Evolutionary conservation across 2,329 filamentous ascomycete species (phyloP).

Genomic region (Metarhizium sp.): DNA sequence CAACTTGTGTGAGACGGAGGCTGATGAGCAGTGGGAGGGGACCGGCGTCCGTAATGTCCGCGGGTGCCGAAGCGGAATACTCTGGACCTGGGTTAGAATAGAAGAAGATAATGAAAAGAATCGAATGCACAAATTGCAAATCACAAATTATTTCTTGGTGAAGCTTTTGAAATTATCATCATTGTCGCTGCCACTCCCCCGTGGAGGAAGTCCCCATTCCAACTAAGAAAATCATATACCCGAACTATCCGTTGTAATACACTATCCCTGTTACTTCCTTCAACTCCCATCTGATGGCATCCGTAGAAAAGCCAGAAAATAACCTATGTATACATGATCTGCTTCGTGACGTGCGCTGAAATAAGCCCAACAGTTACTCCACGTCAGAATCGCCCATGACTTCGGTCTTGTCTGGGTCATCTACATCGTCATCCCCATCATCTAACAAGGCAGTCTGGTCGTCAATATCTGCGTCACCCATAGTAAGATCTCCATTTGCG

Average conservation of each 20-base stretch:
- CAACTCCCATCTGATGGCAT: background rate
- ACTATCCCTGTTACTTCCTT: background rate
- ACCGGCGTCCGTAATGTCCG: background rate
- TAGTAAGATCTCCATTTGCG: constrained; percentile 33
- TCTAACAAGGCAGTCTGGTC: constrained; percentile 30
- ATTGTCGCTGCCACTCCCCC: background rate
- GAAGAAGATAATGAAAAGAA: background rate
- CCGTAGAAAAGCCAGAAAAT: background rate
- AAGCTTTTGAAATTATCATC: background rate
- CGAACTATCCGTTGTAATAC: background rate
- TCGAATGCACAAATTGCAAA: background rate
- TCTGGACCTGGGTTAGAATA: background rate
- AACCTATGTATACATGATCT: background rate
- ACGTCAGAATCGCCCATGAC: constrained; percentile 26
- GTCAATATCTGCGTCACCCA: constrained; percentile 47
- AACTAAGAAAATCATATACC: background rate
- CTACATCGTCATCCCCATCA: constrained; percentile 37
- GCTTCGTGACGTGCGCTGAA: background rate
- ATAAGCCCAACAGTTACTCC: constrained; percentile 12
- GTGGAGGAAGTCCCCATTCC: too few species aligned
- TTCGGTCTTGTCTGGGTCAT: constrained; percentile 31
- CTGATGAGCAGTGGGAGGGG: background rate
- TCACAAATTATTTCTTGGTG: background rate
- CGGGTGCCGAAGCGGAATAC: background rate
- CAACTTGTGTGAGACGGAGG: background rate